Evolutionary conservation across 176 grass and related monocot species (phyloP), one percentile per base, ranked within the genome.

Genomic region (Triticum aestivum): DNA sequence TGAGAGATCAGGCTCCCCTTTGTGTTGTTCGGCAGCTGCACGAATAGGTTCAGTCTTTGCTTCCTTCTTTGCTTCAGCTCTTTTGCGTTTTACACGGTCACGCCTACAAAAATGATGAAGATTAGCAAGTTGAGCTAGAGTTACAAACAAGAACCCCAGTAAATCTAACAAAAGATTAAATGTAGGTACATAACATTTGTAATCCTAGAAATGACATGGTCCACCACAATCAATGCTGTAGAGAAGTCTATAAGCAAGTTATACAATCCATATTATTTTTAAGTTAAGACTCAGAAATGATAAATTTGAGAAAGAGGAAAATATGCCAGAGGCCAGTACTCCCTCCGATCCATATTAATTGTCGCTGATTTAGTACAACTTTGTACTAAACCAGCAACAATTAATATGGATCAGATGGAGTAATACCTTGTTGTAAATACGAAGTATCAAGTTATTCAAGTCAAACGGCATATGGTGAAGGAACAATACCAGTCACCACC

Each of bases 401-500:
- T 54, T 54, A 54, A 2, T 54, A 18, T 54, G 51, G 51, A 54
- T 54, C 51, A 54, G 51, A 54, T 5, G 51, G 15, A 54, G 2
- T 18, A 2, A 54, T 18, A 54, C 51, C 18, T 54, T 18, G 51
- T 74, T 8, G n/a, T 45, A 63, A 33, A n/a, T 63, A 1, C 10
- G 10, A 39, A 58, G 45, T 69, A 74, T 44, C 11, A 65, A 65
- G 41, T 24, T 65, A 83, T 30, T 33, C 70, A 17, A 61, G 5
- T 65, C 44, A 82, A 86, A 11, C 14, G 68, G 30, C 80, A 30
- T 29, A 78, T 69, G 33, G 32, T 29, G 69, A 76, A 66, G 51
- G 49, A 86, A 86, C 51, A 84, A 76, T 96, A 99, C 97, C 97
- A 99, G 61, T 99, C 87, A 45, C 94, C 92, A 77, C 97, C 90